These are phyloP conservation scores for Botrytis medusae DNA, from an alignment of 2,329 filamentous ascomycete genomes.

Conservation along the genomic window DNA sequence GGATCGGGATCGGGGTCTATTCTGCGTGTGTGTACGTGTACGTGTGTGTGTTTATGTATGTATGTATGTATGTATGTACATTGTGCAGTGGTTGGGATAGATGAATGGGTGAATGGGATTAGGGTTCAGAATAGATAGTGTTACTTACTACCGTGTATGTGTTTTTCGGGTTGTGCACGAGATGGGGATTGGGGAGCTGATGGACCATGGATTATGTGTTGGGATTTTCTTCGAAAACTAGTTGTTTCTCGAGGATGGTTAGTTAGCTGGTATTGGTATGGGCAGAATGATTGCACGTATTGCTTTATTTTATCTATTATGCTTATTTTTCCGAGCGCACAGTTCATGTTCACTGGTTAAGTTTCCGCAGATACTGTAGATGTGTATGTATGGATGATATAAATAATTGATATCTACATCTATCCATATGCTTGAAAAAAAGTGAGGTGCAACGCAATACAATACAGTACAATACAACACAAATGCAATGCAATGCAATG, in stretches of 20 bases:
- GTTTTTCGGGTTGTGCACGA: not conserved
- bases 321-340: not conserved
- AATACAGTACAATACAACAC: slow-evolving; percentile 3
- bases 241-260: not conserved
- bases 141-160: not conserved
- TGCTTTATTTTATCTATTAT: not conserved
- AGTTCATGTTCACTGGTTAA: not conserved
- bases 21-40: not conserved
- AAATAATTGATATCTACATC: slow-evolving; percentile 5
- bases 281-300: not conserved
- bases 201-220: not conserved
- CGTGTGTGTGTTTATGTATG: not conserved
- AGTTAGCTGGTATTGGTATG: not conserved
- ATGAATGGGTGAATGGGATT: not conserved
- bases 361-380: not conserved
- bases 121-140: not conserved
- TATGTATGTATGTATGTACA: not conserved
- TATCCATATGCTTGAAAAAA: slow-evolving; percentile 4
- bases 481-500: slow-evolving; percentile 13
- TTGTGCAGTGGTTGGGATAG: not conserved
- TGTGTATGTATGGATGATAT: not conserved
- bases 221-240: no score
- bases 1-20: slow-evolving; percentile 17
- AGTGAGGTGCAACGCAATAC: not conserved
- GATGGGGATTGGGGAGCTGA: not conserved